These are phyloP conservation scores for Penicillium riverlandense DNA, from an alignment of 495 filamentous ascomycete species.

Conservation along the genomic window DNA sequence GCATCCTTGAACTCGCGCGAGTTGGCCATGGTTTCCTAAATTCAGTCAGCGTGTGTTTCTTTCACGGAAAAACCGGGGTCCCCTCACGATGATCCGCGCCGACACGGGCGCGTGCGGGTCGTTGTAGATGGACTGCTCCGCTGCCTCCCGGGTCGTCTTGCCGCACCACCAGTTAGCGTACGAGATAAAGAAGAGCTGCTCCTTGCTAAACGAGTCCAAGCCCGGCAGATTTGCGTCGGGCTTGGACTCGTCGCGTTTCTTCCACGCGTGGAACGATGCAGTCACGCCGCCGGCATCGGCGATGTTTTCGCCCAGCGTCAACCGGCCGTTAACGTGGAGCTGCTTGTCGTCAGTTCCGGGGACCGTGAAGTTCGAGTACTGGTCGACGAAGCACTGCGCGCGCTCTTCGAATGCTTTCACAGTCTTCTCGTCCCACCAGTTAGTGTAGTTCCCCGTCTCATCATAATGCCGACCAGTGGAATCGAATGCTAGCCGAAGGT, in stretches of 20 bases:
- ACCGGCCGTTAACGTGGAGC: slow-evolving; percentile 58
- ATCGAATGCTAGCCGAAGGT: slow-evolving; percentile 49
- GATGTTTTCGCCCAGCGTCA: slow-evolving; percentile 71
- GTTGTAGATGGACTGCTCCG: slow-evolving; percentile 47
- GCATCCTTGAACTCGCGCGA: slow-evolving; percentile 60
- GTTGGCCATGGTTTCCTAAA: slow-evolving; percentile 56
- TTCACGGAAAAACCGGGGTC: no score
- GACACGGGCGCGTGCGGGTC: slow-evolving; percentile 60
- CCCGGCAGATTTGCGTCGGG: slow-evolving; percentile 56
- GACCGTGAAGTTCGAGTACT: slow-evolving; percentile 60
- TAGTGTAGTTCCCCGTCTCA: slow-evolving; percentile 55
- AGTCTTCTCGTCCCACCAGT: slow-evolving; percentile 67
- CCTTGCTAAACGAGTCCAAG: slow-evolving; percentile 55
- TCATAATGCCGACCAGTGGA: slow-evolving; percentile 61
- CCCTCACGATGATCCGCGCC: slow-evolving; percentile 46
- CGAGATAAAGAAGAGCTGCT: slow-evolving; percentile 67
- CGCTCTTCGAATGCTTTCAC: slow-evolving; percentile 55
- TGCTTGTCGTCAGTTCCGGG: slow-evolving; percentile 44
- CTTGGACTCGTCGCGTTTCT: slow-evolving; percentile 43
- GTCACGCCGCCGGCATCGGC: slow-evolving; percentile 66
- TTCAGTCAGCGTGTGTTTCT: slow-evolving; percentile 14
- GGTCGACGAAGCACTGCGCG: slow-evolving; percentile 62
- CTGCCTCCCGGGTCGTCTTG: slow-evolving; percentile 51
- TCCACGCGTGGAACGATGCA: slow-evolving; percentile 63
- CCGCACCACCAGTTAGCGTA: slow-evolving; percentile 65